Evolutionary conservation across 306 rosid species (phyloP), one percentile per base, ranked within the genome.

Genomic region (Casuarina glauca): DNA sequence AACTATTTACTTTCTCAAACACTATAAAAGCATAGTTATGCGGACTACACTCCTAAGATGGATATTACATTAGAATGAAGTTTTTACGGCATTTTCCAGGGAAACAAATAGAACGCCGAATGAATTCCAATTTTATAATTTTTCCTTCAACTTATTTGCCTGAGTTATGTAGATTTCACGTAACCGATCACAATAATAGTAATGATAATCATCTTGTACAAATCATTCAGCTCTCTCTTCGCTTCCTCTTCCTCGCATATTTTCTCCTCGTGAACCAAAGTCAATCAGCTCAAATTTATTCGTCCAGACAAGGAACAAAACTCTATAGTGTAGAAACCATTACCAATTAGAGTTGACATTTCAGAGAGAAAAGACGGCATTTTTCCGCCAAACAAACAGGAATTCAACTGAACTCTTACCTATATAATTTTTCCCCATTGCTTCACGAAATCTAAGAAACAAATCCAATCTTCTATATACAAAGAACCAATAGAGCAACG

Each of bases 341-440:
- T 19, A 3, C 39, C 9, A 48, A 9, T 58, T 26, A 58, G 10
- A 58, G 26, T 9, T 20, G 64, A 26, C 26, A 26, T 8, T 26
- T 9, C 26, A 36, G n/a, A 16, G 49, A 36, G 64, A 43, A 60
- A 19, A 77, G 20, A 61, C 38, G 63, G 50, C 4, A 15, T 11
- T 66, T 35, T 44, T 80, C 48, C 57, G 35, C 52, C 35, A 83
- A 55, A 35, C 75, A 45, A 62, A 17, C 69, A 43, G 46, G 53
- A 74, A 57, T 2, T 38, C 35, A 57, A 46, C 10, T 46, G 50
- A 46, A 46, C 50, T 9, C 64, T 53, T 17, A 53, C 64, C 26
- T 20, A 57, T n/a, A 20, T 16, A 9, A 9, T 9, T 9, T 58
- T 26, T 26, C 9, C 1, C 15, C 64, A 38, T 20, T 9, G 64